Percentiles rank a stretch among this genome's conserved stretches.
Evolutionary conservation across 371 early-diverging fungal species (phyloP).

Genomic region (Gilbertella persicaria): DNA sequence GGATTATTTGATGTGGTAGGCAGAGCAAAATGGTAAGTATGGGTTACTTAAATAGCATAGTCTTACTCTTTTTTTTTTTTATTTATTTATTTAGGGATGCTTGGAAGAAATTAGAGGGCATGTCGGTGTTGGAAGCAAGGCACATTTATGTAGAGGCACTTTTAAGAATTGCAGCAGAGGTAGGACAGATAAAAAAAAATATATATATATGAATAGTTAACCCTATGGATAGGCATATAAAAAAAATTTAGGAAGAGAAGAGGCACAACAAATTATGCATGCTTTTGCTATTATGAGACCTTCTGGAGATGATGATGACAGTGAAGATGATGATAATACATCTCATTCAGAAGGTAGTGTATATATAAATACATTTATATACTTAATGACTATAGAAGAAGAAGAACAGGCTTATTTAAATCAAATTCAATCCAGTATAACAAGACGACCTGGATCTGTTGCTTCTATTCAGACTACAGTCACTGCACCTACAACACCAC

Average conservation of each 20-base stretch:
- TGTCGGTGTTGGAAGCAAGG: conserved; percentile 26
- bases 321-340: conserved; percentile 16
- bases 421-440: conserved; percentile 17
- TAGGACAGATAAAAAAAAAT: neutral
- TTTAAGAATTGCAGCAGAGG: conserved; percentile 27
- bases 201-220: neutral
- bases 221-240: conserved; percentile 32
- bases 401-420: conserved; percentile 33
- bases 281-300: conserved; percentile 41
- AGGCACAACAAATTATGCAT: conserved; percentile 38
- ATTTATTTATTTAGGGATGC: conserved; percentile 39
- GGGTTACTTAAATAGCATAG: neutral
- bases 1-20: conserved; percentile 49
- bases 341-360: conserved; percentile 9
- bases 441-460: conserved; percentile 20
- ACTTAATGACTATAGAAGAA: conserved; percentile 14
- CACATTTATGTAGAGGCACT: conserved; percentile 30
- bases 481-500: conserved; percentile 25
- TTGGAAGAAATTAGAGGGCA: conserved; percentile 31
- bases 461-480: conserved; percentile 27
- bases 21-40: conserved; percentile 46
- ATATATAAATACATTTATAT: neutral
- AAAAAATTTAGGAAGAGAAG: conserved; percentile 24
- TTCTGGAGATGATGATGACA: conserved; percentile 27
- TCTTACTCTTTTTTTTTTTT: neutral